A percentile compares a stretch with the other conserved stretches of the same genome.
Evolutionary conservation across 768 basidiomycete genomes (phyloP).

Genomic region (Hericium alpestre): DNA sequence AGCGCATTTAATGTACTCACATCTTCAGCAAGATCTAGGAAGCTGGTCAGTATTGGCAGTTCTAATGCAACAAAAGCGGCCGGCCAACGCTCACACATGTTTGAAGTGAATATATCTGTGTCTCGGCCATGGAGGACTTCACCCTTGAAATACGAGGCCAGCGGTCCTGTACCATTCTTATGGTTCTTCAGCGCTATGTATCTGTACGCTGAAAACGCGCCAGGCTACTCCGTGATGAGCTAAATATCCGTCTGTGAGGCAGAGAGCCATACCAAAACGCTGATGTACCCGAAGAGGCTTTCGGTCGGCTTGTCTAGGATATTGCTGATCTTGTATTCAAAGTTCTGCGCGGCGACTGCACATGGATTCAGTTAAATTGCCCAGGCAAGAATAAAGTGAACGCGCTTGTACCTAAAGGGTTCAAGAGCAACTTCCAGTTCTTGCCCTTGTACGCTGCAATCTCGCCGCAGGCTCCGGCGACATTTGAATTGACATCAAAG

Average conservation of each 20-base stretch:
- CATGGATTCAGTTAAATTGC: neutral
- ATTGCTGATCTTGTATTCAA: slow-evolving; percentile 88
- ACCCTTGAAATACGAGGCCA: slow-evolving; percentile 96
- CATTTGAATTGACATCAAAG: slow-evolving; percentile 84
- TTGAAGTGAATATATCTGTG: slow-evolving; percentile 89
- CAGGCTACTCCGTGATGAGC: slow-evolving; percentile 39
- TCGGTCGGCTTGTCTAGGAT: slow-evolving; percentile 88
- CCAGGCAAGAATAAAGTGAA: neutral
- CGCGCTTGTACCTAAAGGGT: slow-evolving; percentile 55
- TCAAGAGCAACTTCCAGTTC: slow-evolving; percentile 70
- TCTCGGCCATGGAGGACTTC: slow-evolving; percentile 77
- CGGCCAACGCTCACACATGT: slow-evolving; percentile 64
- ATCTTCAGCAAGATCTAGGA: slow-evolving; percentile 78
- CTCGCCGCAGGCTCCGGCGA: slow-evolving; percentile 96
- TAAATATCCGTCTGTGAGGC: neutral
- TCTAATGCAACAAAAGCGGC: neutral
- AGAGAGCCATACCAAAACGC: slow-evolving; percentile 55
- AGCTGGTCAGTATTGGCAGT: neutral
- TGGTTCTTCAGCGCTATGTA: slow-evolving; percentile 88
- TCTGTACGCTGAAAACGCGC: slow-evolving; percentile 88
- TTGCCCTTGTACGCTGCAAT: slow-evolving; percentile 88
- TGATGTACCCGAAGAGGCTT: slow-evolving; percentile 90
- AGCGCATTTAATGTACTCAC: slow-evolving; percentile 29
- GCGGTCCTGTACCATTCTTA: slow-evolving; percentile 67
- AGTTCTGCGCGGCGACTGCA: slow-evolving; percentile 86